phyloP scores from a whole-genome alignment of 2,329 filamentous ascomycete genomes.

The Ophiocordyceps polyrhachis-furcata region DNA sequence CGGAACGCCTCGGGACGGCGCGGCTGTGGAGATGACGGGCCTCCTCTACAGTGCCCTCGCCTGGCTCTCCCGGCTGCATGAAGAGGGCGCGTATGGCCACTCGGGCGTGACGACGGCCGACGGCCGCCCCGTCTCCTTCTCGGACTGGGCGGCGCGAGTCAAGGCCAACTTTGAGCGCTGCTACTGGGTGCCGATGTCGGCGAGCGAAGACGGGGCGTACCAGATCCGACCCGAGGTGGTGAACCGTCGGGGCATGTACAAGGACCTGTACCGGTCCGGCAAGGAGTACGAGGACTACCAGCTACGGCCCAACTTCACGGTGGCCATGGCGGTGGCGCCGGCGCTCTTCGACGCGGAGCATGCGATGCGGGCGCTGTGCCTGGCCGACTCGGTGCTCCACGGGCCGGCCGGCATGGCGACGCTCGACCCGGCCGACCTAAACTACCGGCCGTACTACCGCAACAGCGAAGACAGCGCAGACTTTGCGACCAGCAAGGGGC shows the following conservation, averaged over 20 bases:
- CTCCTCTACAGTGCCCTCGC: slow-evolving; percentile 74
- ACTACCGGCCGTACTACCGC: slow-evolving; percentile 88
- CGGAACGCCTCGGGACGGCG: slow-evolving; percentile 90
- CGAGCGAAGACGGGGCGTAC: slow-evolving; percentile 54
- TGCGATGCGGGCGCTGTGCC: slow-evolving; percentile 59
- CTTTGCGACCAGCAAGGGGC: slow-evolving; percentile 80
- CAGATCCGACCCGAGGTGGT: slow-evolving; percentile 63
- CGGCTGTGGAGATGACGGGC: slow-evolving; percentile 87
- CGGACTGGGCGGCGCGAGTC: slow-evolving; percentile 63
- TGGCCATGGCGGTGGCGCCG: slow-evolving; percentile 87
- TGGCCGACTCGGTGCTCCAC: slow-evolving; percentile 62
- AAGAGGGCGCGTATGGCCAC: slow-evolving; percentile 53
- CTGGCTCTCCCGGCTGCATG: slow-evolving; percentile 56
- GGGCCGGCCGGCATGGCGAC: slow-evolving; percentile 93
- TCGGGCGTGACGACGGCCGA: slow-evolving; percentile 50
- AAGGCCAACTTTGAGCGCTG: slow-evolving; percentile 78
- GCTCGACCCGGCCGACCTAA: slow-evolving; percentile 75
- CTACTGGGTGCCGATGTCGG: slow-evolving; percentile 63
- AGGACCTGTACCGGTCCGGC: slow-evolving; percentile 82
- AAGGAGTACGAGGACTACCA: slow-evolving; percentile 98
- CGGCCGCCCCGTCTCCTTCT: slow-evolving; percentile 45
- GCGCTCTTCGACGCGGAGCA: slow-evolving; percentile 66
- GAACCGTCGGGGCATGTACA: slow-evolving; percentile 93
- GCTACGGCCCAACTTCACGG: slow-evolving; percentile 80
- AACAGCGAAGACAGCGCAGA: slow-evolving; percentile 87